phyloP scores from a whole-genome alignment of 169 alveolate genomes.

The Plasmodium ovale region DNA sequence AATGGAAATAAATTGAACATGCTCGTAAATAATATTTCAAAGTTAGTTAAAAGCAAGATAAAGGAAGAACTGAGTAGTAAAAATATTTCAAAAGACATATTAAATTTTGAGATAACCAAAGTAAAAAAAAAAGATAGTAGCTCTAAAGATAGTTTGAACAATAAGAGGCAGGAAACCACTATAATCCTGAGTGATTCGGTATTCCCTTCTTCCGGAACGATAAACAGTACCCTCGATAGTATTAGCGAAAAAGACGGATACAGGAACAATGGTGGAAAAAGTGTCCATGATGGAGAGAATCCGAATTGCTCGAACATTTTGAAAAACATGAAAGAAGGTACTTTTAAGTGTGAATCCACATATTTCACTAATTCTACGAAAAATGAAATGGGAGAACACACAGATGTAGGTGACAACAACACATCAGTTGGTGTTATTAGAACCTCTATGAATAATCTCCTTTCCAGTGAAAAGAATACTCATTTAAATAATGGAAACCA shows the following conservation, averaged over 20 bases:
- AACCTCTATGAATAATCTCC: background rate
- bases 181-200: conserved; percentile 43
- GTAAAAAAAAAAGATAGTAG: conserved; percentile 30
- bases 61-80: conserved; percentile 47
- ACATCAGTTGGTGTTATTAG: background rate
- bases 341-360: background rate
- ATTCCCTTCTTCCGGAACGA: conserved; percentile 27
- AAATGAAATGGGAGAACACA: conserved; percentile 2
- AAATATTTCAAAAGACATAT: conserved; percentile 58
- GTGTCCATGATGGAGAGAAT: background rate
- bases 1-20: conserved; percentile 20
- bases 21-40: conserved; percentile 56
- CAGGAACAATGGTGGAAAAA: background rate
- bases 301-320: background rate
- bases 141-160: conserved; percentile 15
- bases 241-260: background rate
- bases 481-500: background rate
- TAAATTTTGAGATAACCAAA: conserved; percentile 67
- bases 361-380: background rate
- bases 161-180: conserved; percentile 53
- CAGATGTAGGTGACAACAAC: background rate
- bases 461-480: background rate
- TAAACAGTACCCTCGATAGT: conserved; percentile 7
- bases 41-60: conserved; percentile 59
- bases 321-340: background rate